Evolutionary conservation across 305 asterid species (phyloP).

Genomic region (Caryopteris hybrid): DNA sequence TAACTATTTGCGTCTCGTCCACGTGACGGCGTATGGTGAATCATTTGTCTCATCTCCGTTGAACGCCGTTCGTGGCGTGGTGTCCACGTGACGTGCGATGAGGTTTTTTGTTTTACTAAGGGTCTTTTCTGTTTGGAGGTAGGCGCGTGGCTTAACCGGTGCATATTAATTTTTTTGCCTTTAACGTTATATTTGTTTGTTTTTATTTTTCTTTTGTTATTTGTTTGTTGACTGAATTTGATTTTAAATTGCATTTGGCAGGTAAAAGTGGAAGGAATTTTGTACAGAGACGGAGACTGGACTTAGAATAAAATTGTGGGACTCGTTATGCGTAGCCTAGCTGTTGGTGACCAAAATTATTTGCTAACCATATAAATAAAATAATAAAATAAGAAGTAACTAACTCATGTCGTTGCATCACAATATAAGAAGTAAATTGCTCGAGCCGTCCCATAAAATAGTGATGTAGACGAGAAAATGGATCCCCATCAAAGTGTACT

Average conservation of each 20-base stretch:
- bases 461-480: no score
- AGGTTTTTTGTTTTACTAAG: neutral
- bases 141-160: neutral
- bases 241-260: slow-evolving; percentile 1
- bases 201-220: neutral
- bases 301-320: no score
- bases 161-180: no score
- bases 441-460: no score
- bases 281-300: no score
- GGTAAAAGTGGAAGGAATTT: slow-evolving; percentile 13
- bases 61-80: neutral
- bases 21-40: slow-evolving; percentile 11
- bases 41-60: neutral
- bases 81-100: slow-evolving; percentile 16
- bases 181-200: neutral
- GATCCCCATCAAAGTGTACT: no score
- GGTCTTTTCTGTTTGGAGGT: slow-evolving; percentile 10
- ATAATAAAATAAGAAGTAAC: no score
- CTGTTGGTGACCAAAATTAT: no score
- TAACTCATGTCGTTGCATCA: no score
- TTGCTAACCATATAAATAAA: no score
- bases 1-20: neutral
- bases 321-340: no score
- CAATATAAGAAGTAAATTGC: no score
- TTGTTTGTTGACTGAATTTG: neutral